Percentiles rank a stretch among this genome's conserved stretches.
Evolutionary conservation across 306 rosid genomes (phyloP).

Genomic region (cucumber (Cucumis sativus)): DNA sequence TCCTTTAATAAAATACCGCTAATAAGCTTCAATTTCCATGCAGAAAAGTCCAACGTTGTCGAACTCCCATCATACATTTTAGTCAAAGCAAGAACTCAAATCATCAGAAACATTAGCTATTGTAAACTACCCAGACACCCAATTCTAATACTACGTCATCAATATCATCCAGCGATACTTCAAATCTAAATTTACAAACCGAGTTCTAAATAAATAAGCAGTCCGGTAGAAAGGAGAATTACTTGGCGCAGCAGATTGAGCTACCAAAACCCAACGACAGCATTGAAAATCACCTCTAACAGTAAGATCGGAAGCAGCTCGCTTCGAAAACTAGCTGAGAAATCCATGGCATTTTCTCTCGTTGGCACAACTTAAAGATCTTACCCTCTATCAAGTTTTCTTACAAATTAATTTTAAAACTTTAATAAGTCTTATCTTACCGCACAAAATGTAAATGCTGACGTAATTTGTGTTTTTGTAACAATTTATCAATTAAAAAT

Average conservation of each 20-base stretch:
- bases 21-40: neutral
- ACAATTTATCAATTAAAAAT: no score
- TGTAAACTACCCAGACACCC: neutral
- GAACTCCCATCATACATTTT: neutral
- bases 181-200: neutral
- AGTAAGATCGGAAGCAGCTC: neutral
- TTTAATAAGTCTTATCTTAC: no score
- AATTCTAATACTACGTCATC: neutral
- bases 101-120: neutral
- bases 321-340: neutral
- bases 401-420: no score
- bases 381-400: no score
- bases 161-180: neutral
- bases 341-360: neutral
- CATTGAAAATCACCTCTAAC: neutral
- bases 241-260: conserved; percentile 3
- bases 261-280: neutral
- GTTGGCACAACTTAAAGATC: no score
- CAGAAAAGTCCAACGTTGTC: neutral
- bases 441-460: no score
- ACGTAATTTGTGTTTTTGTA: no score
- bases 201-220: neutral
- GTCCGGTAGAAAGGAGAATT: neutral
- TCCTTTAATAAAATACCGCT: neutral
- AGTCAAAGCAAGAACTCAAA: neutral